Conservation (phyloP, 108 stramenopile species). For the Epipyxis sp. region DNA sequence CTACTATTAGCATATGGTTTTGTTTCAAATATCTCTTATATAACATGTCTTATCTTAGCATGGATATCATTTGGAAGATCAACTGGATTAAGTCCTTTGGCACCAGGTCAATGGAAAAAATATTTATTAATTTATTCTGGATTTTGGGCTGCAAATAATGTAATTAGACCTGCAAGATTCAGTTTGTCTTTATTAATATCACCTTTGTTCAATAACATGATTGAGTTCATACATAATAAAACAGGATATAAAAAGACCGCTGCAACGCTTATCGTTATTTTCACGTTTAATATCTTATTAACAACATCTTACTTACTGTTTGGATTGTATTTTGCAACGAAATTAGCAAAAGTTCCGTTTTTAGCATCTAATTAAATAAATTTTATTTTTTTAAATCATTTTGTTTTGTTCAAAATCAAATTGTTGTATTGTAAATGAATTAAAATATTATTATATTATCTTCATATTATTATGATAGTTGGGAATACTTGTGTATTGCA, state of each 20-base stretch:
- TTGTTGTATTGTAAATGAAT: too few relatives aligned
- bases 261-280: neutral
- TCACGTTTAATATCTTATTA: neutral
- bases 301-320: neutral
- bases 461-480: too few relatives aligned
- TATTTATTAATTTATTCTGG: conserved; percentile 80
- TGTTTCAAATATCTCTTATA: conserved; percentile 73
- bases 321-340: neutral
- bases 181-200: neutral
- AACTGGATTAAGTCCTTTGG: conserved; percentile 64
- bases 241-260: too few relatives aligned
- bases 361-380: too few relatives aligned
- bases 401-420: too few relatives aligned
- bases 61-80: conserved; percentile 64
- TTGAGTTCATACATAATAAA: neutral
- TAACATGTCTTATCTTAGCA: conserved; percentile 66
- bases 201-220: neutral
- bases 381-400: too few relatives aligned
- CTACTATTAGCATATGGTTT: conserved; percentile 78
- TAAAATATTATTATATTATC: too few relatives aligned
- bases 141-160: conserved; percentile 73
- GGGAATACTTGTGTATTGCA: too few relatives aligned
- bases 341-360: conserved; percentile 1
- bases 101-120: conserved; percentile 76
- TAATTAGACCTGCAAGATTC: conserved; percentile 63